A percentile compares a stretch with the other conserved stretches of the same genome.
phyloP scores from a whole-genome alignment of 2,329 filamentous ascomycete species.

The Lasiodiplodia citricola region DNA sequence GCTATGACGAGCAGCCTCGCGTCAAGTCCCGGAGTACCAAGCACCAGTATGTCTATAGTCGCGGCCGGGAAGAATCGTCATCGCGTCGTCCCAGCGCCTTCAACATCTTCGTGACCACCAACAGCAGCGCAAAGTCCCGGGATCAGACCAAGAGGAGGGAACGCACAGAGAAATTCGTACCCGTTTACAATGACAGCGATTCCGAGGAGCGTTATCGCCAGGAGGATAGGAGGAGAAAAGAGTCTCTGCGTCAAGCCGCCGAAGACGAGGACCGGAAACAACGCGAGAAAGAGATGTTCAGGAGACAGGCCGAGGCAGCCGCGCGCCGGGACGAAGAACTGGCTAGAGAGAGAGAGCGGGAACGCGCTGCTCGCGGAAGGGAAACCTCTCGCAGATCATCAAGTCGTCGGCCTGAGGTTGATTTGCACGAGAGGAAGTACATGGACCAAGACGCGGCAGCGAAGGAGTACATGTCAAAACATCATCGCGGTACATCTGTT shows the following conservation, averaged over 20 bases:
- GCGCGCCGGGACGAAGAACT: constrained; percentile 26
- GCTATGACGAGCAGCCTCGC: constrained; percentile 5
- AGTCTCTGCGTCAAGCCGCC: constrained; percentile 1
- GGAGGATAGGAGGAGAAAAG: constrained; percentile 38
- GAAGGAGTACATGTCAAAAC: constrained; percentile 16
- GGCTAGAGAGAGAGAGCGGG: constrained; percentile 30
- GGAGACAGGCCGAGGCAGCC: constrained; percentile 30
- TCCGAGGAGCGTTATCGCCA: constrained; percentile 33
- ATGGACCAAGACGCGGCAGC: constrained; percentile 4
- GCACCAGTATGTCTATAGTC: background rate
- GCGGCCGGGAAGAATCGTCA: constrained; percentile 4
- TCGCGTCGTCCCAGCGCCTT: background rate
- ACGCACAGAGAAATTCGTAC: constrained; percentile 13
- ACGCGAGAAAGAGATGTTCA: constrained; percentile 45
- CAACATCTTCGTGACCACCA: constrained; percentile 27
- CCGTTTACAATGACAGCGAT: constrained; percentile 20
- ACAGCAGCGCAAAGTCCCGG: constrained; percentile 21
- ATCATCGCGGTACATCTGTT: constrained; percentile 2
- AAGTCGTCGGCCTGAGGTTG: constrained; percentile 9
- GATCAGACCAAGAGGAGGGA: constrained; percentile 23
- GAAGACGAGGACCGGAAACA: constrained; percentile 44
- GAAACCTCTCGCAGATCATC: constrained; percentile 30
- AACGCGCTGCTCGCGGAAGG: constrained; percentile 23
- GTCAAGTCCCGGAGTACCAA: constrained; percentile 10
- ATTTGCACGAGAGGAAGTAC: constrained; percentile 10